Evolutionary conservation across 805 yeast genomes (phyloP), one percentile per base, ranked within the genome.

Genomic region (Dipodascopsis uninucleata): DNA sequence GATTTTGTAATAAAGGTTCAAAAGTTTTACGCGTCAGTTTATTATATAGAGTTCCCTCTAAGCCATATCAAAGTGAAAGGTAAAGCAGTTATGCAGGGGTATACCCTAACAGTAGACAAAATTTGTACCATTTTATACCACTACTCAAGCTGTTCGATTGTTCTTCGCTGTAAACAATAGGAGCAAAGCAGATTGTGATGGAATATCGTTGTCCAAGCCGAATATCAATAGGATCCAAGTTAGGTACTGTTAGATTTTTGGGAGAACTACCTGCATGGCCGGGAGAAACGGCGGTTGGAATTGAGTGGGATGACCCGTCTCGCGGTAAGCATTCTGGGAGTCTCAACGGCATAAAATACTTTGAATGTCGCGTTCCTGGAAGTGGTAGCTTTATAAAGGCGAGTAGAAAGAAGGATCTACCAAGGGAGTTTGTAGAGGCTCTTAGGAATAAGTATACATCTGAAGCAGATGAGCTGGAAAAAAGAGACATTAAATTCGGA

Each of bases 231-330:
- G 40, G 39, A 17, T 41, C 51, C 1, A 35, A 40, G 21, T n/a
- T 42, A 83, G 86, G 55, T 32, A 84, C 95, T 0, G 71, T 88
- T 2, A 65, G 72, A 39, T 88, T 60, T 56, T 58, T 73, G 1
- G 96, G 96, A 0, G 34, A 39, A 2, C 63, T 87, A 0, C 78
- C 80, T 0, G 69, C 66, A 9, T 87, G 96, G 96, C 73, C 76
- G 0, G 59, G 61, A 7, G 67, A 62, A 0, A 31, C 53, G 1
- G 87, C 90, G 0, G 62, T 76, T 10, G 97, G 97, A 0, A 71
- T 89, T 3, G 96, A 89, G 61, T 89, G 96, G 96, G 97, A 89
- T 60, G 69, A 78, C 35, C 64, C 72, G 0, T 43, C 48, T 0
- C 68, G 87, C 28, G 97, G 97, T 1, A 85, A 81, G 56, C 78